phyloP scores from a whole-genome alignment of 345 rosid genomes.

The Aurinia saxatilis region DNA sequence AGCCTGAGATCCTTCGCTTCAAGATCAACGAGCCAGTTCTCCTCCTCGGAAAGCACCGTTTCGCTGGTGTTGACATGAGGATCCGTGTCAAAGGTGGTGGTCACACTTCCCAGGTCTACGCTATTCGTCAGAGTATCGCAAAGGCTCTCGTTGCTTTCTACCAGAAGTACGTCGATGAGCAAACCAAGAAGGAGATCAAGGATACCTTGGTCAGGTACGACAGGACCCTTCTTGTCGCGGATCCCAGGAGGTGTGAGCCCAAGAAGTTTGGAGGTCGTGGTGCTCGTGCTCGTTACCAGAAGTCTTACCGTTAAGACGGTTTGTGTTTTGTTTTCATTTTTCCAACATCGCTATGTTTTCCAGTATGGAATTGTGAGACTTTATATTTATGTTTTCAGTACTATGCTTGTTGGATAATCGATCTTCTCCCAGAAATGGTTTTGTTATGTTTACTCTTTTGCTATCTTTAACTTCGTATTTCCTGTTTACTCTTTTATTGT shows the following conservation, averaged over 20 bases:
- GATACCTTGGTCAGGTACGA: constrained; percentile 76
- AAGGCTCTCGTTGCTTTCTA: constrained; percentile 79
- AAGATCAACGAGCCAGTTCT: constrained; percentile 72
- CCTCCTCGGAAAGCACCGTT: constrained; percentile 72
- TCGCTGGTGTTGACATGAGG: constrained; percentile 77
- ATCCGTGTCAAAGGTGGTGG: constrained; percentile 88
- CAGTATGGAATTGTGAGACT: constrained; percentile 16
- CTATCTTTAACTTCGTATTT: constrained; percentile 1
- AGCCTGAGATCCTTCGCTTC: constrained; percentile 78
- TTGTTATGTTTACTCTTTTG: constrained; percentile 1
- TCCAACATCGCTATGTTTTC: neutral
- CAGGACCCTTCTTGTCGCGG: constrained; percentile 83
- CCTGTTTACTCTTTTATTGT: neutral
- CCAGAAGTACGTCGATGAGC: constrained; percentile 89
- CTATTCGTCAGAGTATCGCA: constrained; percentile 85
- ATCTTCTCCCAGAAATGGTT: neutral
- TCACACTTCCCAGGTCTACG: constrained; percentile 86
- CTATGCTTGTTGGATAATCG: constrained; percentile 12
- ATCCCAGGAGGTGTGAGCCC: constrained; percentile 92
- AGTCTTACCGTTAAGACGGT: constrained; percentile 74
- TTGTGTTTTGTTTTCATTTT: constrained; percentile 4
- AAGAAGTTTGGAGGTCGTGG: constrained; percentile 97
- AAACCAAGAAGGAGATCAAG: constrained; percentile 85
- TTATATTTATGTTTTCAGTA: constrained; percentile 1
- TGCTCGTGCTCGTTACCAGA: constrained; percentile 93